Conservation (phyloP, 2,329 filamentous ascomycete genomes). For the Myriosclerotinia curreyana region DNA sequence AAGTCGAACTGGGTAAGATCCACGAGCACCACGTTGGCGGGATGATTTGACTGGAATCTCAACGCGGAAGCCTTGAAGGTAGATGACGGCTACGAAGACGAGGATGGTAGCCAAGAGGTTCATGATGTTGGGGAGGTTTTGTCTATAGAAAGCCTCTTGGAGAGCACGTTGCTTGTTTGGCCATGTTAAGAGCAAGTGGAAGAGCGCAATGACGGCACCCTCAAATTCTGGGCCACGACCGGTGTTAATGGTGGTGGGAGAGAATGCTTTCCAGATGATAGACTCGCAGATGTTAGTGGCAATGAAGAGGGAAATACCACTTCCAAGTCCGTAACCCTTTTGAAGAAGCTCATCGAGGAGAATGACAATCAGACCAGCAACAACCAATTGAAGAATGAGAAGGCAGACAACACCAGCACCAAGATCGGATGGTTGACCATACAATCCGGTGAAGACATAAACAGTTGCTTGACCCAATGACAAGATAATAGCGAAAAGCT, state of each 20-base stretch:
- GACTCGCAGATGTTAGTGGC: slow-evolving; percentile 99
- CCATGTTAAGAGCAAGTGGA: slow-evolving; percentile 98
- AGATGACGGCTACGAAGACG: slow-evolving; percentile 97
- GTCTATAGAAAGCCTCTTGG: slow-evolving; percentile 97
- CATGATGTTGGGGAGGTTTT: slow-evolving; percentile 99
- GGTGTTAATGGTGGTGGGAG: slow-evolving; percentile 98
- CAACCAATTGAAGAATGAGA: slow-evolving; percentile 94
- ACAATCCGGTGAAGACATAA: slow-evolving; percentile 97
- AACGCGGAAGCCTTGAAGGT: slow-evolving; percentile 98
- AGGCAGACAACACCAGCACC: slow-evolving; percentile 98
- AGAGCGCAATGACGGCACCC: slow-evolving; percentile 94
- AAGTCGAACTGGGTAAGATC: slow-evolving; percentile 95
- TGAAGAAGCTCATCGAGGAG: slow-evolving; percentile 98
- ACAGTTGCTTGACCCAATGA: slow-evolving; percentile 97
- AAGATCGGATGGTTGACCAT: slow-evolving; percentile 93
- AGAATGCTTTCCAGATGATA: slow-evolving; percentile 99
- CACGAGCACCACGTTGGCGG: slow-evolving; percentile 96
- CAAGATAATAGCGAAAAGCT: slow-evolving; percentile 96
- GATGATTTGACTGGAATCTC: slow-evolving; percentile 99
- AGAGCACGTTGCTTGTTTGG: slow-evolving; percentile 98
- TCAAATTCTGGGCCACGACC: slow-evolving; percentile 98
- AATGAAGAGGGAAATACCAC: slow-evolving; percentile 98
- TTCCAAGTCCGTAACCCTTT: slow-evolving; percentile 98
- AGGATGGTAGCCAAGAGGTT: slow-evolving; percentile 90
- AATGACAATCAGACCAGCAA: slow-evolving; percentile 97